Percentiles rank a stretch among this genome's conserved stretches.
These are phyloP conservation scores for Paraconiothyrium sp. DNA, from an alignment of 2,329 filamentous ascomycete species.

Conservation along the genomic window DNA sequence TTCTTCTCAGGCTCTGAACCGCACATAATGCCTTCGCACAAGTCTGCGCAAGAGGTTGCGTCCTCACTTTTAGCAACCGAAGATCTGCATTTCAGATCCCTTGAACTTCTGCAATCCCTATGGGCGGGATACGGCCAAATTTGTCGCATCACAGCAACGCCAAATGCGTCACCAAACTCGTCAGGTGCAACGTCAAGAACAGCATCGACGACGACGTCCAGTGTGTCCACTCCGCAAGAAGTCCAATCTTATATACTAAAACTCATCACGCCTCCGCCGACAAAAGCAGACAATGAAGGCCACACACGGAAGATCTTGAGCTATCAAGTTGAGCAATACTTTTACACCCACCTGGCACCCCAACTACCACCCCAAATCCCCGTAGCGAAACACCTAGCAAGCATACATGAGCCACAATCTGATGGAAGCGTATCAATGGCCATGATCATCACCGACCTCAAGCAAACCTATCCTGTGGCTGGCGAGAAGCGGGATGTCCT, in stretches of 20 bases:
- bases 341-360: conserved; percentile 68
- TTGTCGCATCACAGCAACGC: conserved; percentile 61
- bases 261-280: conserved; percentile 64
- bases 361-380: conserved; percentile 55
- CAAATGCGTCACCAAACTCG: conserved; percentile 16
- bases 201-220: conserved; percentile 21
- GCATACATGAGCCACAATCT: conserved; percentile 53
- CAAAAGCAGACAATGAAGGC: conserved; percentile 62
- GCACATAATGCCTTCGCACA: conserved; percentile 52
- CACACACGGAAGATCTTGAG: conserved; percentile 73
- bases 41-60: conserved; percentile 32
- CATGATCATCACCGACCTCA: conserved; percentile 67
- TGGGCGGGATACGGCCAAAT: conserved; percentile 65
- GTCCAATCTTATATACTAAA: conserved; percentile 64
- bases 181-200: conserved; percentile 26
- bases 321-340: conserved; percentile 73
- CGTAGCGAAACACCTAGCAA: conserved; percentile 62
- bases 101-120: conserved; percentile 51
- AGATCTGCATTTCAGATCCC: conserved; percentile 34
- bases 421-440: conserved; percentile 57
- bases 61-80: conserved; percentile 37
- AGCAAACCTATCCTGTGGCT: conserved; percentile 63
- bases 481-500: conserved; percentile 64
- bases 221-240: conserved; percentile 24
- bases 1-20: background rate